Evolutionary conservation across 2,329 filamentous ascomycete genomes (phyloP), one percentile per base, ranked within the genome.

Genomic region (Epichloe sp.): DNA sequence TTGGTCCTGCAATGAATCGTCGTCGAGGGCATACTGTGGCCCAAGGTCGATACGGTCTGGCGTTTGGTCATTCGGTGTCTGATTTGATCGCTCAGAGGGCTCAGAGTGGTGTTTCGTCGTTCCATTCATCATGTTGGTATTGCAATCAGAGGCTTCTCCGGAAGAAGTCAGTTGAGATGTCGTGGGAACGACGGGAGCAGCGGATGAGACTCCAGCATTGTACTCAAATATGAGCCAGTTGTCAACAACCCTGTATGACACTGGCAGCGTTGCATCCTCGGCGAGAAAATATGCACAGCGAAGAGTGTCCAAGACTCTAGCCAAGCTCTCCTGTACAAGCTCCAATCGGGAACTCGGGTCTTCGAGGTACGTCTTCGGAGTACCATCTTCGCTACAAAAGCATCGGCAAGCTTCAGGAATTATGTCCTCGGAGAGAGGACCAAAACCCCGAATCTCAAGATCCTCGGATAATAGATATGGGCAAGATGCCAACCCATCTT

Each of bases 381-480:
- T 62, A 23, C 64, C 65, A 35, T 62, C 59, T 21, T 66, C 62
- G 23, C 56, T 55, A 48, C 63, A 66, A 51, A 66, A 68, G 15
- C 70, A 63, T 50, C 68, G 65, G 51, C 71, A 75, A 26, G 64
- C 63, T 41, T 64, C 56, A 1, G 70, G 68, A 4, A 75, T 60
- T 10, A 59, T 53, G 1, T 66, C 60, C 19, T 66, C 63, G 43
- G 66, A 65, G 17, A 77, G 62, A 3, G 73, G 68, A 15, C 65
- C 63, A 34, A 76, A 59, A 4, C 75, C 74, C 12, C 71, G 61
- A 15, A 69, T 64, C 53, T 73, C 66, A 52, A 73, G 56, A 52
- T 80, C 77, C 58, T 80, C 77, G 0, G 66, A 57, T 1, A 80
- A 68, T 19, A 79, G 64, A 59, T 79, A 80, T 14, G 68, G 68